Evolutionary conservation across 2,329 filamentous ascomycete genomes (phyloP).

Genomic region (Colletotrichum euphorbiae): DNA sequence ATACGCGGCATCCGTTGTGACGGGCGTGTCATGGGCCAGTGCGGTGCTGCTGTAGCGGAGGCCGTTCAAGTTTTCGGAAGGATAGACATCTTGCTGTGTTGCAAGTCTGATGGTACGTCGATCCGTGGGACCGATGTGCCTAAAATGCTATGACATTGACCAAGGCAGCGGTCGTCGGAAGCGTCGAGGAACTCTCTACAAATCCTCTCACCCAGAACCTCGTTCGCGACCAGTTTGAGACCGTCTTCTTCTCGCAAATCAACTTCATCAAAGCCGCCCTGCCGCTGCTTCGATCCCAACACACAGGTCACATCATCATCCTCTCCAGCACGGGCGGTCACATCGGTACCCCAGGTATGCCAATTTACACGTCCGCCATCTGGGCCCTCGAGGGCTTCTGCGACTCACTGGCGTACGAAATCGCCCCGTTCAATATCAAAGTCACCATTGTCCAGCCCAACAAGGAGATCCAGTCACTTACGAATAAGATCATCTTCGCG

Average conservation of each 20-base stretch:
- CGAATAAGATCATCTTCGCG: slow-evolving; percentile 86
- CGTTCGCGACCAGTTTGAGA: slow-evolving; percentile 91
- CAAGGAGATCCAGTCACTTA: slow-evolving; percentile 89
- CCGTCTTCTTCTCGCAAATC: slow-evolving; percentile 93
- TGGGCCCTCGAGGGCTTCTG: slow-evolving; percentile 98
- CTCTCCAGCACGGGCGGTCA: slow-evolving; percentile 92
- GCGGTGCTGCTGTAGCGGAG: slow-evolving; percentile 87
- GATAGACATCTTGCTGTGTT: slow-evolving; percentile 91
- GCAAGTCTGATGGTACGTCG: slow-evolving; percentile 81
- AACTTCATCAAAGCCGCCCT: slow-evolving; percentile 94
- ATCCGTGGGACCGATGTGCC: background rate
- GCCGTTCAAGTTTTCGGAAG: slow-evolving; percentile 85
- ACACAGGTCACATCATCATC: slow-evolving; percentile 89
- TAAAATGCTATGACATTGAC: background rate
- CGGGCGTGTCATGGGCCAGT: slow-evolving; percentile 73
- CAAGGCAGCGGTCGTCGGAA: slow-evolving; percentile 80
- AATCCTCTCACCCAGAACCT: slow-evolving; percentile 79
- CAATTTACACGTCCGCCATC: slow-evolving; percentile 90
- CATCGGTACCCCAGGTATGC: slow-evolving; percentile 90
- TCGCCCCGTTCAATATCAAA: slow-evolving; percentile 96
- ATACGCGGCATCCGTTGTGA: slow-evolving; percentile 75
- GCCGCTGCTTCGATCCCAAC: slow-evolving; percentile 81
- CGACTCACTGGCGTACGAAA: slow-evolving; percentile 94
- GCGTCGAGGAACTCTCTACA: slow-evolving; percentile 88
- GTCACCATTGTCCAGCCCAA: slow-evolving; percentile 96